Evolutionary conservation across 306 rosid species (phyloP).

Genomic region (Medicago truncatula): MtrunA17r5.0-ANR NC_053045.1:38673501-38674000

Average conservation of each 20-base stretch:
- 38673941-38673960: constrained; percentile 61
- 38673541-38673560: constrained; percentile 21
- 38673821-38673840: constrained; percentile 30
- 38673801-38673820: constrained; percentile 29
- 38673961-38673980: constrained; percentile 65
- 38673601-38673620: neutral
- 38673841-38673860: constrained; percentile 52
- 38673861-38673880: constrained; percentile 79
- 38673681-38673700: constrained; percentile 13
- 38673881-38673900: constrained; percentile 71
- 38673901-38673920: constrained; percentile 63
- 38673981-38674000: constrained; percentile 58
- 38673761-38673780: constrained; percentile 14
- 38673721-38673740: constrained; percentile 21
- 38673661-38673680: constrained; percentile 30
- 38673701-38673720: constrained; percentile 51
- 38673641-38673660: constrained; percentile 57
- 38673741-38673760: constrained; percentile 2
- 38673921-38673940: constrained; percentile 40
- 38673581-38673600: no score
- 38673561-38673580: neutral
- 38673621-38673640: no score
- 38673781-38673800: constrained; percentile 14
- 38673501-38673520: neutral
- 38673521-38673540: constrained; percentile 3